Conservation (phyloP, 306 rosid species). For the Medicago arabica region DNA sequence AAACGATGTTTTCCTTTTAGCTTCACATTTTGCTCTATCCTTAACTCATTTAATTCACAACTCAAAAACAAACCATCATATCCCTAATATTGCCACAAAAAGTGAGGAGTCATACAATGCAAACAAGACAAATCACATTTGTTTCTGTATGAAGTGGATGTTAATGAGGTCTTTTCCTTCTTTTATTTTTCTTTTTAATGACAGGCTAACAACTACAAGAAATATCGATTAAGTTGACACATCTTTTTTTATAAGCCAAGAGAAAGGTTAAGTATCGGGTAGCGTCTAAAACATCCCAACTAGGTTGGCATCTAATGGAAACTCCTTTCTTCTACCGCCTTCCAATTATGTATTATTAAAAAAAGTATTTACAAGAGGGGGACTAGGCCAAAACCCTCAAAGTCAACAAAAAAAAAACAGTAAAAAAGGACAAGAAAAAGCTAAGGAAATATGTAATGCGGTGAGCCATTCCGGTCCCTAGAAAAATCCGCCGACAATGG, state of each 20-base stretch:
- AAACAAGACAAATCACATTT: background rate
- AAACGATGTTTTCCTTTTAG: background rate
- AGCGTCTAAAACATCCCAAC: no score
- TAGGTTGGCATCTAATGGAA: no score
- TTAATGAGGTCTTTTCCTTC: background rate
- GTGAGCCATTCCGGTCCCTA: no score
- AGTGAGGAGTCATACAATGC: background rate
- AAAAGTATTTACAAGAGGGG: no score
- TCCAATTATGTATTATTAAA: no score
- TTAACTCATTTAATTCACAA: background rate
- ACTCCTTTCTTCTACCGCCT: no score
- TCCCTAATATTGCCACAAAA: background rate
- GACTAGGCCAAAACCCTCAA: no score
- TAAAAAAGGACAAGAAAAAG: no score
- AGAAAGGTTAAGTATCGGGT: no score
- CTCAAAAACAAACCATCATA: background rate
- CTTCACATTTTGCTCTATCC: background rate
- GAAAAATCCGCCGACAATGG: no score
- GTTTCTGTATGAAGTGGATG: constrained; percentile 5
- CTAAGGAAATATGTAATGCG: no score
- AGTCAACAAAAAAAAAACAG: no score
- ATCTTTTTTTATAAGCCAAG: background rate
- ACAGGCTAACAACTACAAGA: background rate
- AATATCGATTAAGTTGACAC: background rate
- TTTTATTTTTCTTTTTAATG: background rate